A percentile compares a stretch with the other conserved stretches of the same genome.
Conservation (phyloP, 306 rosid genomes). For the Pachyrhizus erosus region DNA sequence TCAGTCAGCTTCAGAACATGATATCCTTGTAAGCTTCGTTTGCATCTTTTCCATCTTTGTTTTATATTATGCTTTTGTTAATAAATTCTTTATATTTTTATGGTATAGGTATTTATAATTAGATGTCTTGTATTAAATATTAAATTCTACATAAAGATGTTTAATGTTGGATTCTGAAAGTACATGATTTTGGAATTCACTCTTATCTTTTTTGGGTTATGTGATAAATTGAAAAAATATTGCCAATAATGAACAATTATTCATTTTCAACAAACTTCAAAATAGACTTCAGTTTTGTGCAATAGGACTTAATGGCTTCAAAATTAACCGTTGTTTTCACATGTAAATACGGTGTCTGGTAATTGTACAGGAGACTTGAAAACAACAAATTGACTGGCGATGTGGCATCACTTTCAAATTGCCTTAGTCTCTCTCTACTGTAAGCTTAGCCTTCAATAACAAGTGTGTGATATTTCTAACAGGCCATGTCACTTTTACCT, state of each 20-base stretch:
- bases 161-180: neutral
- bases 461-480: neutral
- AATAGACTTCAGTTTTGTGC: neutral
- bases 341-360: neutral
- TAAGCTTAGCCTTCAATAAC: constrained; percentile 47
- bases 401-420: constrained; percentile 66
- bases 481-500: neutral
- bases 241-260: neutral
- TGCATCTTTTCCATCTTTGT: neutral
- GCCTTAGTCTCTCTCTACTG: constrained; percentile 82
- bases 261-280: neutral
- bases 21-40: constrained; percentile 68
- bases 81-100: neutral
- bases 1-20: constrained; percentile 91
- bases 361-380: constrained; percentile 69
- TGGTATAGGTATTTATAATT: neutral
- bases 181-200: neutral
- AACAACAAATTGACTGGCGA: constrained; percentile 87
- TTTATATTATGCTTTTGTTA: neutral
- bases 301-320: neutral
- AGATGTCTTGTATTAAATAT: neutral
- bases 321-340: neutral
- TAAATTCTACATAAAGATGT: neutral
- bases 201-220: neutral
- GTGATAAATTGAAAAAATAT: too few relatives aligned